Percentiles rank a stretch among this genome's conserved stretches.
Evolutionary conservation across 2,329 filamentous ascomycete species (phyloP).

Genomic region (Tolypocladium cylindrosporum): DNA sequence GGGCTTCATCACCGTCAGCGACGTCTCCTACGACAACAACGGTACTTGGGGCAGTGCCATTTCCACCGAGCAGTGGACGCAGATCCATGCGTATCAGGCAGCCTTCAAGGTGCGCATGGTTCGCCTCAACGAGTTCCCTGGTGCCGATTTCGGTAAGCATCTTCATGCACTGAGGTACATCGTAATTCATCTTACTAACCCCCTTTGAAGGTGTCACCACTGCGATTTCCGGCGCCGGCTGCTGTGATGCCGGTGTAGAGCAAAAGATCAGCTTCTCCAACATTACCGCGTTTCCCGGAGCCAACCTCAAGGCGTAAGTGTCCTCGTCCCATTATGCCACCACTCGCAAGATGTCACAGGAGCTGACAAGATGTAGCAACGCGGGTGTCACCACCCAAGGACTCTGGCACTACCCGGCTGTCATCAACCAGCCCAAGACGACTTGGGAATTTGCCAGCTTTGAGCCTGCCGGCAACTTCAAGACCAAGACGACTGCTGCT

Average conservation of each 20-base stretch:
- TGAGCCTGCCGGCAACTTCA: conserved; percentile 29
- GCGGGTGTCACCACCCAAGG: conserved; percentile 38
- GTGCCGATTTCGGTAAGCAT: conserved; percentile 34
- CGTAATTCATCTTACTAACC: not conserved
- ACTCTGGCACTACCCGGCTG: conserved; percentile 49
- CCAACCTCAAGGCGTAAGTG: conserved; percentile 37
- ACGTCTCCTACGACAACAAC: conserved; percentile 44
- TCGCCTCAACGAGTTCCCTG: conserved; percentile 46
- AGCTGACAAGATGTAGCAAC: conserved; percentile 11
- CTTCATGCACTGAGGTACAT: not conserved
- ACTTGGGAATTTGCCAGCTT: conserved; percentile 47
- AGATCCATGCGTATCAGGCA: conserved; percentile 46
- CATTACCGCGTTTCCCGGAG: conserved; percentile 39
- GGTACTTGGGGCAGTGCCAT: conserved; percentile 39
- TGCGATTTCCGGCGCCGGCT: conserved; percentile 21
- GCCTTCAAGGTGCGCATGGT: conserved; percentile 51
- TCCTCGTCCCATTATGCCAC: not conserved
- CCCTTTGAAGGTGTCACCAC: not conserved
- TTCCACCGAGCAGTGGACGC: conserved; percentile 44
- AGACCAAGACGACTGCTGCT: conserved; percentile 35
- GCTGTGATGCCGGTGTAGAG: conserved; percentile 36
- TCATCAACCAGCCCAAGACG: conserved; percentile 39
- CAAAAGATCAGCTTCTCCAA: conserved; percentile 45
- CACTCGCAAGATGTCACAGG: not conserved
- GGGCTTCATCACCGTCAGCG: conserved; percentile 43